A percentile compares a stretch with the other conserved stretches of the same genome.
phyloP scores from a whole-genome alignment of 805 yeast species.

The Debaryomyces tyrocola region DNA sequence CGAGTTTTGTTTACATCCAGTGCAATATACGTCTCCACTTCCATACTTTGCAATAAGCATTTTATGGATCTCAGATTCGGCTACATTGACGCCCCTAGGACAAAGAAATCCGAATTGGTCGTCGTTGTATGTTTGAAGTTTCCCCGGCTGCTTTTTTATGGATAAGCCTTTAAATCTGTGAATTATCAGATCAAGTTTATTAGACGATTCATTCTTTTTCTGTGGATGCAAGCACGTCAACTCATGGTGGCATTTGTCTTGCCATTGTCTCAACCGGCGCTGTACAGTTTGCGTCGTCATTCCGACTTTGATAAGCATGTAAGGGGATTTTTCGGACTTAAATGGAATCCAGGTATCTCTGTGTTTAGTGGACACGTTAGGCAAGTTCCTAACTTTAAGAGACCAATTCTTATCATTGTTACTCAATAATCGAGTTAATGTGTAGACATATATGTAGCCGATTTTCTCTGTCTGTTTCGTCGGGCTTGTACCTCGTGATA shows the following conservation, averaged over 20 bases:
- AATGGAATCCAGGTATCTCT: constrained; percentile 31
- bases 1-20: constrained; percentile 35
- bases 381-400: constrained; percentile 38
- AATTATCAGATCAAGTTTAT: constrained; percentile 5
- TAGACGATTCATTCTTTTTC: constrained; percentile 5
- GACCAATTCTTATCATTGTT: constrained; percentile 25
- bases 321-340: constrained; percentile 34
- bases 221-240: constrained; percentile 39
- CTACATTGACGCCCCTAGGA: constrained; percentile 23
- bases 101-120: constrained; percentile 37
- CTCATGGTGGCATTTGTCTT: constrained; percentile 48
- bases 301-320: constrained; percentile 51
- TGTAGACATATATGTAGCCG: constrained; percentile 54
- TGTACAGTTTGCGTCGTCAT: constrained; percentile 49
- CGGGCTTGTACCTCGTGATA: too few species aligned
- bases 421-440: constrained; percentile 39
- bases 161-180: neutral
- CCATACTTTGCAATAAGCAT: constrained; percentile 42
- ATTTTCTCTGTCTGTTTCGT: constrained; percentile 4
- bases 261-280: constrained; percentile 51
- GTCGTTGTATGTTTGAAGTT: constrained; percentile 18
- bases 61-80: constrained; percentile 46
- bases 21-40: constrained; percentile 48
- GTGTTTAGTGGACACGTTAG: constrained; percentile 14
- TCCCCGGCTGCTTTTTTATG: neutral